A percentile compares a stretch with the other conserved stretches of the same genome.
phyloP scores from a whole-genome alignment of 768 basidiomycete species.

The Agrocybe pediades region DNA sequence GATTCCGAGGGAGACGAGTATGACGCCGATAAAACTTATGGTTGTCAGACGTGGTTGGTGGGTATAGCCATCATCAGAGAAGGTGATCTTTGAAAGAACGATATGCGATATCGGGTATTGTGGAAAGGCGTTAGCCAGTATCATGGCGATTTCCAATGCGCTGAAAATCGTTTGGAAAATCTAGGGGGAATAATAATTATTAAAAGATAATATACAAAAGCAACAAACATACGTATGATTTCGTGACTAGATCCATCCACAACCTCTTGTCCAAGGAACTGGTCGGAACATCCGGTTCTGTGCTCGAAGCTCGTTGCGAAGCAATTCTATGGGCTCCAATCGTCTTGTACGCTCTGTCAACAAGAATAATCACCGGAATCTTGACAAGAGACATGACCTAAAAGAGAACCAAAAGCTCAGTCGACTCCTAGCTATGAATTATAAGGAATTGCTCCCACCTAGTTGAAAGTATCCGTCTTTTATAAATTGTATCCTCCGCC shows the following conservation, averaged over 20 bases:
- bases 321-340: not conserved
- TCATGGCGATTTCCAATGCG: not conserved
- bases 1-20: not conserved
- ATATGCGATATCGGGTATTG: not conserved
- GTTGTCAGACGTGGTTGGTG: not conserved
- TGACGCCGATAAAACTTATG: not conserved
- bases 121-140: not conserved
- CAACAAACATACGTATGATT: not conserved
- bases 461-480: no score
- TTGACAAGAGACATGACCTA: not conserved
- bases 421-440: no score
- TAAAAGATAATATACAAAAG: not conserved
- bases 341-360: not conserved
- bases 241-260: not conserved
- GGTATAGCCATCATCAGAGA: not conserved
- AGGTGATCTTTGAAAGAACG: not conserved
- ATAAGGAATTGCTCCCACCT: no score
- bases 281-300: not conserved
- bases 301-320: not conserved
- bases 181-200: not conserved
- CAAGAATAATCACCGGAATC: not conserved
- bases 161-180: not conserved
- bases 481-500: no score
- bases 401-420: no score
- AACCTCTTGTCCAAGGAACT: not conserved